Conservation (phyloP, 148 eudicot genomes). For the Hydrangea macrophylla region DNA sequence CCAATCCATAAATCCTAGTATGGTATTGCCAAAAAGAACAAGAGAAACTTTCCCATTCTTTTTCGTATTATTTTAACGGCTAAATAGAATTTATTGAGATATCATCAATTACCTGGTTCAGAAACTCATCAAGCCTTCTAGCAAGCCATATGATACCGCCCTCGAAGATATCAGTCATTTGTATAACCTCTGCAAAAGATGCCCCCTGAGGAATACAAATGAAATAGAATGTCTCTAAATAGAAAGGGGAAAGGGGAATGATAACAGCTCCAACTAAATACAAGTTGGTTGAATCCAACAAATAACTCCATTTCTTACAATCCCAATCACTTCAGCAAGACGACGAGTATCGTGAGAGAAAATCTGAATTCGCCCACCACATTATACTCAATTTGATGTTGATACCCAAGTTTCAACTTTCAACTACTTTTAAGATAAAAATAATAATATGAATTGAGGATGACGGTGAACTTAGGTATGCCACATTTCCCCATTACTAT, state of each 20-base stretch:
- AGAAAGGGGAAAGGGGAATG: constrained; percentile 1
- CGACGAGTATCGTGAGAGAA: too few species aligned
- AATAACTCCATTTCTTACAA: not conserved
- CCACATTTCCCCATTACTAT: too few species aligned
- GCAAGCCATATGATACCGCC: constrained; percentile 90
- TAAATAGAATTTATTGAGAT: constrained; percentile 8
- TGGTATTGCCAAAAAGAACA: not conserved
- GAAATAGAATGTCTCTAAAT: not conserved
- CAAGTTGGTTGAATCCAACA: not conserved
- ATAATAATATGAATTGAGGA: too few species aligned
- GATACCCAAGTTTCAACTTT: too few species aligned
- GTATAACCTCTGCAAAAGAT: constrained; percentile 81
- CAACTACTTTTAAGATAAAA: too few species aligned
- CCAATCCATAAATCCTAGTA: not conserved
- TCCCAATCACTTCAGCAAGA: too few species aligned
- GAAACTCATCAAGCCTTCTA: constrained; percentile 94
- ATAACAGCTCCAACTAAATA: not conserved
- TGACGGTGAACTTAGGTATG: too few species aligned
- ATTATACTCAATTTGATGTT: too few species aligned
- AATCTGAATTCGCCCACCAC: too few species aligned
- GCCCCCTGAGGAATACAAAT: constrained; percentile 59
- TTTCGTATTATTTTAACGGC: constrained; percentile 2
- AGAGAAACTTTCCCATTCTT: not conserved
- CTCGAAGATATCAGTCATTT: constrained; percentile 98
- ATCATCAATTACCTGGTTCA: constrained; percentile 67